These are phyloP conservation scores for Parafenestella ontariensis DNA, from an alignment of 2,329 filamentous ascomycete species.

Conservation along the genomic window DNA sequence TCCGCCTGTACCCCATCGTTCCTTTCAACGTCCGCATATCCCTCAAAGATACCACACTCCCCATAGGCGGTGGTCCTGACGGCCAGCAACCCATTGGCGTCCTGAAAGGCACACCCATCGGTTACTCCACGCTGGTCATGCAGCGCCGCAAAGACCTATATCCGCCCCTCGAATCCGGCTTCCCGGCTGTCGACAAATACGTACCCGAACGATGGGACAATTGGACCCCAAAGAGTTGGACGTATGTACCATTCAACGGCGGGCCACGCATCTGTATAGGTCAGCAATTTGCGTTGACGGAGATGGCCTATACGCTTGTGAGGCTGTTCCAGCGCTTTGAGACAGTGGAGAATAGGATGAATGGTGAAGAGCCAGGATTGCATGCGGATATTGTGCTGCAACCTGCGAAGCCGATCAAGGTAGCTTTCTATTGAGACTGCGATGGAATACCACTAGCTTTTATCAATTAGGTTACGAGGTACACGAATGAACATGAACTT, in stretches of 20 bases:
- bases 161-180: slow-evolving; percentile 46
- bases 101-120: slow-evolving; percentile 53
- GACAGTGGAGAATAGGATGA: slow-evolving; percentile 51
- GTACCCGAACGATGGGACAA: slow-evolving; percentile 59
- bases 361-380: slow-evolving; percentile 45
- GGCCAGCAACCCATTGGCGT: slow-evolving; percentile 55
- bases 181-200: slow-evolving; percentile 53
- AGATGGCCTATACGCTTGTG: slow-evolving; percentile 58
- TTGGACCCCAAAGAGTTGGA: slow-evolving; percentile 60
- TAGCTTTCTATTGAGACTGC: slow-evolving; percentile 40
- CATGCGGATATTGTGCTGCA: slow-evolving; percentile 59
- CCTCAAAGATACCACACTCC: slow-evolving; percentile 57
- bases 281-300: slow-evolving; percentile 60
- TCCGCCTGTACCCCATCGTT: slow-evolving; percentile 58
- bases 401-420: slow-evolving; percentile 51
- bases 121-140: slow-evolving; percentile 57
- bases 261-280: slow-evolving; percentile 60
- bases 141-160: slow-evolving; percentile 60
- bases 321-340: slow-evolving; percentile 55
- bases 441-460: no score
- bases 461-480: no score
- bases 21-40: slow-evolving; percentile 59
- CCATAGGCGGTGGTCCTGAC: slow-evolving; percentile 56
- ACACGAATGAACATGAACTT: no score
- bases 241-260: slow-evolving; percentile 58